Base-by-base conservation (phyloP, 2,329 filamentous ascomycete genomes). In the Rhynchosporium secalis region DNA sequence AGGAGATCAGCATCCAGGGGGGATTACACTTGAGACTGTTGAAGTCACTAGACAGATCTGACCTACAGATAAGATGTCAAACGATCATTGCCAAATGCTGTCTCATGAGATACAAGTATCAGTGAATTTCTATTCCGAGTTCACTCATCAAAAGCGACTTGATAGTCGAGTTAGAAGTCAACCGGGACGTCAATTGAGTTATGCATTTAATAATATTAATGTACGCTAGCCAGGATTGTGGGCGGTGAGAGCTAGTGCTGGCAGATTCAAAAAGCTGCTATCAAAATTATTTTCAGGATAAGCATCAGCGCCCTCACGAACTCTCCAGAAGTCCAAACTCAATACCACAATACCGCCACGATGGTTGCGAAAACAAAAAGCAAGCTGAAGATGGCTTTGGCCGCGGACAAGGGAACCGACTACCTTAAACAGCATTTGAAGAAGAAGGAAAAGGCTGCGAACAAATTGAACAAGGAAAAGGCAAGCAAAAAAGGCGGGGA, bases 391-490 rank as follows among this genome's bases (percentile, higher is more conserved):
- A 74, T 81, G 72, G 83, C 83, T 9, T 75, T 86, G 15, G 79
- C 78, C 52, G 80, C 80, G 46, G 80, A 86, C 56, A 84, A 85
- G 72, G 80, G 81, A 49, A 73, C 75, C 13, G 82, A 86, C 63
- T 81, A 81, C 54, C 76, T 80, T 67, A 83, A 83, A 65, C 69
- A 73, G 60, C 65, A 74, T 56, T 70, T 74, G 57, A 75, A 76
- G 66, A 75, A 76, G 60, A 71, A 70, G 58, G 68, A 72, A 15
- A 77, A 75, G 63, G 65, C 65, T 48, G 71, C 73, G 69, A 83
- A 81, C 70, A 76, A 81, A 62, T 75, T 79, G 72, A 81, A 81
- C 69, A 76, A 81, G 62, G 76, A 79, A 72, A 81, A 81, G 68
- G 77, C 78, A 67, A 72, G 76, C 68, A 82, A 51, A 40, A 59